phyloP scores from a whole-genome alignment of 2,329 filamentous ascomycete species.

The Chrysoporthe deuterocubensis region DNA sequence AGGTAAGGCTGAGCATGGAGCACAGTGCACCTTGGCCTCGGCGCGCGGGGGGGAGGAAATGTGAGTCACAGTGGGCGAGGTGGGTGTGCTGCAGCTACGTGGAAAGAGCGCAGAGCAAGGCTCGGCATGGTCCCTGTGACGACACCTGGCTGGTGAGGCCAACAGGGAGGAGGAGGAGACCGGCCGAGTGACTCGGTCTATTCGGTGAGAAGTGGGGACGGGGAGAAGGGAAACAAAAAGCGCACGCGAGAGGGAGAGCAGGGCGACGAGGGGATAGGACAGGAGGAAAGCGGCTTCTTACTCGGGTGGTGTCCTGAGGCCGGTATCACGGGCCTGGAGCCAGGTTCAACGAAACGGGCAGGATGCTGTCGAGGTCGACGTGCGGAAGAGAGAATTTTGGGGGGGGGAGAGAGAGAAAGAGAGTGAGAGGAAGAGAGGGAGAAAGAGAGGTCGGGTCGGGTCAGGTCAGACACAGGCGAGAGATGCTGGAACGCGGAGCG shows the following conservation, averaged over 20 bases:
- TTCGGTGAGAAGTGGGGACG: slow-evolving; percentile 16
- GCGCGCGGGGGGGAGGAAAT: slow-evolving; percentile 1
- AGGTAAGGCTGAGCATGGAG: slow-evolving; percentile 25
- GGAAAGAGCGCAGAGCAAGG: slow-evolving; percentile 14
- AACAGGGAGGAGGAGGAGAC: slow-evolving; percentile 12
- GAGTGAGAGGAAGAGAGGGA: not conserved
- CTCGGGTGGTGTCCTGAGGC: slow-evolving; percentile 19
- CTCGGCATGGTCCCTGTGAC: slow-evolving; percentile 21
- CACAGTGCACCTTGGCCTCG: not conserved
- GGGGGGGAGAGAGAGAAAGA: slow-evolving; percentile 9
- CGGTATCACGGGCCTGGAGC: slow-evolving; percentile 19
- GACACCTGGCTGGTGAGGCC: slow-evolving; percentile 27
- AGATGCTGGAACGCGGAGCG: slow-evolving; percentile 10
- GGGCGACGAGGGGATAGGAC: slow-evolving; percentile 10
- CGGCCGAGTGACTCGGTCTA: slow-evolving; percentile 21
- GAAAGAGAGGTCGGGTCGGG: not conserved
- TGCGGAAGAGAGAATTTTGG: slow-evolving; percentile 1
- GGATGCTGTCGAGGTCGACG: slow-evolving; percentile 10
- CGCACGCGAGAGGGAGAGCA: slow-evolving; percentile 7
- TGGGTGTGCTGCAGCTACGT: slow-evolving; percentile 10
- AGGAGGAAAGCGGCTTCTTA: slow-evolving; percentile 21
- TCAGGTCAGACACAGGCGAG: slow-evolving; percentile 16
- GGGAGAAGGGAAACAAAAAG: slow-evolving; percentile 8
- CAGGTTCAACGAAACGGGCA: slow-evolving; percentile 19
- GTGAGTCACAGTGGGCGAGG: slow-evolving; percentile 26